A percentile compares a stretch with the other conserved stretches of the same genome.
These are phyloP conservation scores for Pseudozyma thailandica DNA, from an alignment of 1,284 basidiomycete genomes.

Conservation along the genomic window DNA sequence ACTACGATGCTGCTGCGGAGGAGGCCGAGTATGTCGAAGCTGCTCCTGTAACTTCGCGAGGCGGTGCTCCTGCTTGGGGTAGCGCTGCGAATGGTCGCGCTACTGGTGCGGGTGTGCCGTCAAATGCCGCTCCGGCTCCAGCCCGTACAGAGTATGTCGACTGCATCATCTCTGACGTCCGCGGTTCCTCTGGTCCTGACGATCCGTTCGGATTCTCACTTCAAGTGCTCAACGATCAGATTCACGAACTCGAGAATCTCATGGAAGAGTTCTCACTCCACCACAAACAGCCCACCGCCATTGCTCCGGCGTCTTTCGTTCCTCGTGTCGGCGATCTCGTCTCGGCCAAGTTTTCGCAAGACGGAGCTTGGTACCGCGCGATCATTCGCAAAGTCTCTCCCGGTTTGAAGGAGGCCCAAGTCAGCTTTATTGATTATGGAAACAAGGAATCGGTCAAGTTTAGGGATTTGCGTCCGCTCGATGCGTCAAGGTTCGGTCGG, in stretches of 20 bases:
- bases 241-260: conserved; percentile 80
- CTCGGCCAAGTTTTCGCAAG: conserved; percentile 74
- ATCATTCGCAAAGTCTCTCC: conserved; percentile 45
- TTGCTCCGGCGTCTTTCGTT: conserved; percentile 73
- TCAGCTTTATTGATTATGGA: conserved; percentile 60
- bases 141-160: conserved; percentile 83
- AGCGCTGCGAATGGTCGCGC: conserved; percentile 11
- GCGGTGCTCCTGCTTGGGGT: conserved; percentile 25
- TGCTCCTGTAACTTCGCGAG: not conserved
- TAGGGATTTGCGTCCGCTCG: conserved; percentile 52
- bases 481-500: conserved; percentile 50
- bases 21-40: conserved; percentile 27
- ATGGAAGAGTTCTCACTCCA: conserved; percentile 85
- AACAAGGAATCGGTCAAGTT: conserved; percentile 54
- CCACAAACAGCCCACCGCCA: conserved; percentile 31
- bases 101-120: conserved; percentile 6
- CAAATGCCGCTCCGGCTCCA: conserved; percentile 29
- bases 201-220: conserved; percentile 87
- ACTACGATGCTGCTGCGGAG: conserved; percentile 48
- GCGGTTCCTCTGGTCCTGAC: conserved; percentile 72
- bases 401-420: conserved; percentile 44
- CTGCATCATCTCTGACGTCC: conserved; percentile 88
- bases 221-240: conserved; percentile 73
- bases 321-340: conserved; percentile 85
- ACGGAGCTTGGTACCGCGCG: conserved; percentile 64